Base-by-base conservation (phyloP, 1,139 yeast species). In the Hyphopichia fennica region DNA sequence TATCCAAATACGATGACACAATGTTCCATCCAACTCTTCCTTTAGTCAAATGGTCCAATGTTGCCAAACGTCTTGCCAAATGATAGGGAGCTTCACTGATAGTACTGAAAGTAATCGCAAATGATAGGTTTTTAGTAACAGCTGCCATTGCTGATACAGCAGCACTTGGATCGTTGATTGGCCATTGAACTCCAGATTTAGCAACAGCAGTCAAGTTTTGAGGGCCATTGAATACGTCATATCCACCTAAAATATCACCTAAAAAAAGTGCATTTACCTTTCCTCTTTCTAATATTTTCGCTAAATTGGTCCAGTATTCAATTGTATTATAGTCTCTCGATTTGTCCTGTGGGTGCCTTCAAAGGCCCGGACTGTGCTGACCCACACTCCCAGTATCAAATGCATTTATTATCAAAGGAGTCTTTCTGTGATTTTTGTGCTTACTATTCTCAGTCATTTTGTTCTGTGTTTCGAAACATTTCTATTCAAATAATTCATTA, bases 1-100 rank as follows among this genome's bases (percentile, higher is more conserved):
- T 62, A 41, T 70, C 73, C 44, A 69, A 57, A 41, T 65, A 63
- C 2, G 73, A 64, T 3, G 75, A 65, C 25, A 71, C 75, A 19
- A 71, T 59, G 46, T 71, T 71, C 76, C 76, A 71, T 4, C 76
- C 77, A 44, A 72, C 61, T 56, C 77, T 60, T 13, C 77, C 77
- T 30, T 65, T 66, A 13, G 76, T 65, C 39, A 72, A 60, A 41
- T 69, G 72, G 46, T 69, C 75, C 38, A 70, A 54, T 0, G 75
- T 67, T 6, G 75, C 75, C 45, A 69, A 53, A 48, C 76, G 58
- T 53, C 77, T 63, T 6, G 74, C 66, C 39, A 71, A 65, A 51
- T 69, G 75, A 46, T 69, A 71, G 1, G 77, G 77, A 16, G 69
- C 67, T 48, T 72, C 78, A 43, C 70, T 65, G 34, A 72, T 65